Evolutionary conservation across 352 stramenopile species (phyloP), one percentile per base, ranked within the genome.

Genomic region (Phytophthora cactorum): DNA sequence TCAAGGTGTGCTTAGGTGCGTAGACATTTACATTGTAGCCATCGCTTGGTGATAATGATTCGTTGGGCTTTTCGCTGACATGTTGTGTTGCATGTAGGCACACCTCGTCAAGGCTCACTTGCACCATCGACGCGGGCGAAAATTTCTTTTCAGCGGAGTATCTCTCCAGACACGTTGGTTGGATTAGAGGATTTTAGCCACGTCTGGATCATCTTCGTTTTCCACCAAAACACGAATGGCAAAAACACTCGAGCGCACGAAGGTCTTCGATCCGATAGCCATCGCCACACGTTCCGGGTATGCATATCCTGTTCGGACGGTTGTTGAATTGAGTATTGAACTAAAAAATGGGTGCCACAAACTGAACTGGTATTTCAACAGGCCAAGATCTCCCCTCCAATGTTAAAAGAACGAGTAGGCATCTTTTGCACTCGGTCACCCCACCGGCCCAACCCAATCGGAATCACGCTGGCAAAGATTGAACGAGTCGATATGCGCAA

Each of bases 381-480:
- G 82, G 85, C 85, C 22, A 93, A 93, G 51, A 88, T 93, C 28
- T 73, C 82, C 1, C 85, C 85, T 7, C 85, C 85, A 9, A 78
- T 81, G 64, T 70, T 93, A 25, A 91, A 93, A 59, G 72, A 92
- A 32, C 77, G 85, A 8, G 88, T 96, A 1, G 98, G 98, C 5
- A 90, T 99, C 46, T 98, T 99, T 75, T 93, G 92, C 43, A 99
- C 97, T 7, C 82, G 98, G 6, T 98, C 96, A 45, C 98, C 98
- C 12, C 98, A 99, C 79, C 91, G 97, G 11, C 95, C 95, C n/a
- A 99, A 99, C 72, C 91, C 96, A 5, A 95, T 99, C 31, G 97
- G 96, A 17, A 88, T 99, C 66, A 95, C 86, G 6, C 71, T 96
- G 6, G 95, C 89, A 36, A 96, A 91, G 63, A 79, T 98, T 52